Evolutionary conservation across 257 asterid genomes (phyloP).

Genomic region (Solanum piurae): DNA sequence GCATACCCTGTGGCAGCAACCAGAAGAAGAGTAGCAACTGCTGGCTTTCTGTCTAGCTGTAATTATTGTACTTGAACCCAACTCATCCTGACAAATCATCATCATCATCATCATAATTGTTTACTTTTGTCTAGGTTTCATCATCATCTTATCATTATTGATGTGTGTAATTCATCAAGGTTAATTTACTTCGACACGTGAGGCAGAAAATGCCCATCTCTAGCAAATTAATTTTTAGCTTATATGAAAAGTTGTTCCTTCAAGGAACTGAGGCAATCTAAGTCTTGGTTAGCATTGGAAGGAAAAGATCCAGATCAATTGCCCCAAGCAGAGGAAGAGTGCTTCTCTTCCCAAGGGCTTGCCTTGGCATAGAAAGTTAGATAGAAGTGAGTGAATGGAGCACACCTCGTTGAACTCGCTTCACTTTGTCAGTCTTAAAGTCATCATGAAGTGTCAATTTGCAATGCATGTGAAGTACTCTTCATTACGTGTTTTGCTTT

Average conservation of each 20-base stretch:
- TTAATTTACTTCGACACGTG: neutral
- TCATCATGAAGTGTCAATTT: neutral
- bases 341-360: neutral
- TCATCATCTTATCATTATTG: neutral
- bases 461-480: neutral
- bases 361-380: neutral
- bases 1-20: neutral
- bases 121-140: neutral
- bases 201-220: neutral
- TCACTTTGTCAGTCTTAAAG: neutral
- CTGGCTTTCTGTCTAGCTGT: neutral
- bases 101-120: neutral
- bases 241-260: neutral
- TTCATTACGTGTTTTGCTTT: neutral
- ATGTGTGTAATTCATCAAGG: neutral
- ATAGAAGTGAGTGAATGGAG: neutral
- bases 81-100: neutral
- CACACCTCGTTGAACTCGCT: neutral
- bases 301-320: neutral
- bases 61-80: neutral
- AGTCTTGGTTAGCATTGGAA: neutral
- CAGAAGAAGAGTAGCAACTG: neutral
- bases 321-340: neutral
- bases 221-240: neutral
- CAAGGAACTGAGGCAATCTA: neutral